Conservation (phyloP, 805 yeast species). For the Komagataella pastoris region DNA sequence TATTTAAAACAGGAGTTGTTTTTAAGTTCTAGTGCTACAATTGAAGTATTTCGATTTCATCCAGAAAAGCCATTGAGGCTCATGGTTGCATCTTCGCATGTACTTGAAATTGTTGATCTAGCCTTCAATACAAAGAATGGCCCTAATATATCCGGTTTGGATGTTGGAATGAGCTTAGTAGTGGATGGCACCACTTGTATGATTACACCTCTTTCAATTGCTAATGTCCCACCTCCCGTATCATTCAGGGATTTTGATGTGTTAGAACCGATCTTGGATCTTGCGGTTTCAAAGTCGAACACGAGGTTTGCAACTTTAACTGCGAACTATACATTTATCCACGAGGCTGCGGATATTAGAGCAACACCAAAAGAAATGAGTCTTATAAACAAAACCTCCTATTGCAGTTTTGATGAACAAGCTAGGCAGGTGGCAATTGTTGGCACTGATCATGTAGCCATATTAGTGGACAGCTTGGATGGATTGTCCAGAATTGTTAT, state of each 20-base stretch:
- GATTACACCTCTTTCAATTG: constrained; percentile 71
- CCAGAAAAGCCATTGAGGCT: constrained; percentile 77
- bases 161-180: constrained; percentile 69
- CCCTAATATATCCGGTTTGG: constrained; percentile 53
- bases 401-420: constrained; percentile 27
- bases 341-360: constrained; percentile 25
- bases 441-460: constrained; percentile 36
- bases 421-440: constrained; percentile 55
- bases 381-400: constrained; percentile 18
- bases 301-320: constrained; percentile 45
- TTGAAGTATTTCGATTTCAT: constrained; percentile 57
- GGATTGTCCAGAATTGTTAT: constrained; percentile 35
- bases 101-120: constrained; percentile 54
- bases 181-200: constrained; percentile 62
- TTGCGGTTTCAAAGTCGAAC: constrained; percentile 51
- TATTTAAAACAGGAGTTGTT: constrained; percentile 71
- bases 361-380: constrained; percentile 27
- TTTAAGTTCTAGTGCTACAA: constrained; percentile 16
- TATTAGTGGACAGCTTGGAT: constrained; percentile 40
- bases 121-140: constrained; percentile 54
- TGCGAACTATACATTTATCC: constrained; percentile 25
- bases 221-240: constrained; percentile 94
- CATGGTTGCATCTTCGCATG: constrained; percentile 42
- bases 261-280: constrained; percentile 42
- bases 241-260: constrained; percentile 54